Evolutionary conservation across 306 rosid species (phyloP).

Genomic region (Rosa persica): DNA sequence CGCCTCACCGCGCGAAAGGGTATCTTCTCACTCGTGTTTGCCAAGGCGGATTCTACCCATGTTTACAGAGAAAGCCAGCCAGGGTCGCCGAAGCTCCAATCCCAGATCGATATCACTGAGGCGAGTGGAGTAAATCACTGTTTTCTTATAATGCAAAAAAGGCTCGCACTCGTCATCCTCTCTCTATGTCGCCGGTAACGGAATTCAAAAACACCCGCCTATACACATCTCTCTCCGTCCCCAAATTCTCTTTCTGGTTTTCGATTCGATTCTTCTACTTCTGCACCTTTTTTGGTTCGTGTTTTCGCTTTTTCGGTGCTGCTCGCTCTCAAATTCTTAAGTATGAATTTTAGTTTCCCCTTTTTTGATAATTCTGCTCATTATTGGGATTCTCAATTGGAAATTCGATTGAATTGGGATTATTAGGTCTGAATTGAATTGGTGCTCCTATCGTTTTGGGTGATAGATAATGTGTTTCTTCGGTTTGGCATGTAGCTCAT

Average conservation of each 20-base stretch:
- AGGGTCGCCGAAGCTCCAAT: too few relatives aligned
- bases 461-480: slow-evolving; percentile 14
- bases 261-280: slow-evolving; percentile 37
- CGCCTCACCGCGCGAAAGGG: too few relatives aligned
- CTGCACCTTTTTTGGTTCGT: slow-evolving; percentile 15
- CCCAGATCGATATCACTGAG: too few relatives aligned
- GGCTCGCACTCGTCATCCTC: slow-evolving; percentile 43
- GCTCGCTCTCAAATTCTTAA: slow-evolving; percentile 25
- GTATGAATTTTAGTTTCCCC: slow-evolving; percentile 31
- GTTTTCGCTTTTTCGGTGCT: slow-evolving; percentile 7
- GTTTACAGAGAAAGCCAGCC: too few relatives aligned
- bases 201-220: slow-evolving; percentile 43
- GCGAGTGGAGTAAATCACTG: slow-evolving; percentile 33
- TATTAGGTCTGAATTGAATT: slow-evolving; percentile 25
- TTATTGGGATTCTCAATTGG: slow-evolving; percentile 4
- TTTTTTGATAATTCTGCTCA: slow-evolving; percentile 20
- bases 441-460: neutral
- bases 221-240: slow-evolving; percentile 10
- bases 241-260: neutral
- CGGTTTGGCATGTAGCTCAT: slow-evolving; percentile 8
- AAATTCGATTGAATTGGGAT: neutral
- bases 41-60: too few relatives aligned
- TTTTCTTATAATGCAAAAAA: slow-evolving; percentile 15
- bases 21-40: too few relatives aligned
- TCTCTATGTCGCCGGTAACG: slow-evolving; percentile 49